Conservation (phyloP, 768 basidiomycete species). For the Russula emetica region DNA sequence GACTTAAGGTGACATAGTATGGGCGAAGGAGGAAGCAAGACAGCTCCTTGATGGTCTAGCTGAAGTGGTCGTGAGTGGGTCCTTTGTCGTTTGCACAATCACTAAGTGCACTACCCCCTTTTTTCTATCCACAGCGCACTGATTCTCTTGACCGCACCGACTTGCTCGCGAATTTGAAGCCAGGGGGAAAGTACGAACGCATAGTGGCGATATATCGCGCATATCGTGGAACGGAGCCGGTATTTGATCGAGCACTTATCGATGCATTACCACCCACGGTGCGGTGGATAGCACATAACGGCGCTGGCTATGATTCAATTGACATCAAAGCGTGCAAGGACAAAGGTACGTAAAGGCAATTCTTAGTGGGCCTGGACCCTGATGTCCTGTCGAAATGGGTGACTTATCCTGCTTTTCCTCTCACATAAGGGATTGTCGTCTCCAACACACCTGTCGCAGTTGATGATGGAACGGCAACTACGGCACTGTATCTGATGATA, state of each 20-base stretch:
- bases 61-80: slow-evolving; percentile 64
- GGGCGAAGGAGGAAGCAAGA: slow-evolving; percentile 74
- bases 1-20: slow-evolving; percentile 59
- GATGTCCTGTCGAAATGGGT: background rate
- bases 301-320: slow-evolving; percentile 89
- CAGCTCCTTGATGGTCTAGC: slow-evolving; percentile 62
- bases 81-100: background rate
- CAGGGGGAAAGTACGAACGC: slow-evolving; percentile 69
- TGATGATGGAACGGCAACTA: slow-evolving; percentile 87
- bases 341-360: slow-evolving; percentile 45
- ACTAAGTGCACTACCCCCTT: background rate
- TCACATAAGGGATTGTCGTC: slow-evolving; percentile 57
- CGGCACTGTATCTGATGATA: slow-evolving; percentile 77
- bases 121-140: slow-evolving; percentile 38
- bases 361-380: background rate
- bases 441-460: slow-evolving; percentile 91
- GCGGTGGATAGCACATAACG: slow-evolving; percentile 89
- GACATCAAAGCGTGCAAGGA: slow-evolving; percentile 70
- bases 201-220: slow-evolving; percentile 76
- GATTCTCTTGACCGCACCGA: slow-evolving; percentile 61
- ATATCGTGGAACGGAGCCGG: slow-evolving; percentile 54
- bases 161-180: slow-evolving; percentile 59
- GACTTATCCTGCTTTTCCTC: background rate
- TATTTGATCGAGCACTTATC: slow-evolving; percentile 78
- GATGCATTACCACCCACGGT: slow-evolving; percentile 59